Conservation (phyloP, 139 green algal species). For the Coelastrella sp. region DNA sequence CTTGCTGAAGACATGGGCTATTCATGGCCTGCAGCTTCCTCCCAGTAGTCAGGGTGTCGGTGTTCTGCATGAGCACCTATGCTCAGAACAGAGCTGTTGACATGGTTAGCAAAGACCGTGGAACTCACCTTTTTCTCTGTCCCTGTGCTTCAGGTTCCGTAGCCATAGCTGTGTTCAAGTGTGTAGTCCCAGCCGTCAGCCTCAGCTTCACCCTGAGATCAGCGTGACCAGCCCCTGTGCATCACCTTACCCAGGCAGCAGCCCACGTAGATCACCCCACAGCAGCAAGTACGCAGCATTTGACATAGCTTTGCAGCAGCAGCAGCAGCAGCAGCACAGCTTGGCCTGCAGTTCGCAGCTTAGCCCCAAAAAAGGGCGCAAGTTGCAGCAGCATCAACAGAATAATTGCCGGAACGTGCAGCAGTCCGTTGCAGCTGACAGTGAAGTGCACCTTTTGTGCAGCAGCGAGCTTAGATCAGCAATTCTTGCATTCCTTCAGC, state of each 20-base stretch:
- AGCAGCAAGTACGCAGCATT: not conserved
- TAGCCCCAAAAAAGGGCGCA: not conserved
- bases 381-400: conserved; percentile 1
- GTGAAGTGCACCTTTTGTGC: conserved; percentile 41
- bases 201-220: conserved; percentile 7
- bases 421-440: not conserved
- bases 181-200: conserved; percentile 13
- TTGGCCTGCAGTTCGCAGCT: not conserved
- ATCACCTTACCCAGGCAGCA: not conserved
- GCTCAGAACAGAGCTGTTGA: not conserved
- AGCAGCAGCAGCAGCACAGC: not conserved
- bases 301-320: not conserved
- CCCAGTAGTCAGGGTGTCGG: too few relatives aligned
- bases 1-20: too few relatives aligned
- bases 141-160: conserved; percentile 1
- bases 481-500: conserved; percentile 40
- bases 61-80: too few relatives aligned
- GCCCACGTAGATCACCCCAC: not conserved
- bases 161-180: conserved; percentile 31
- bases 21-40: too few relatives aligned
- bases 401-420: not conserved
- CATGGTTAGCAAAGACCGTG: not conserved
- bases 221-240: conserved; percentile 12
- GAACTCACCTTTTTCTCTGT: not conserved
- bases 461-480: conserved; percentile 26